These are phyloP conservation scores for Entonaema liquescens DNA, from an alignment of 495 filamentous ascomycete genomes.

Conservation along the genomic window DNA sequence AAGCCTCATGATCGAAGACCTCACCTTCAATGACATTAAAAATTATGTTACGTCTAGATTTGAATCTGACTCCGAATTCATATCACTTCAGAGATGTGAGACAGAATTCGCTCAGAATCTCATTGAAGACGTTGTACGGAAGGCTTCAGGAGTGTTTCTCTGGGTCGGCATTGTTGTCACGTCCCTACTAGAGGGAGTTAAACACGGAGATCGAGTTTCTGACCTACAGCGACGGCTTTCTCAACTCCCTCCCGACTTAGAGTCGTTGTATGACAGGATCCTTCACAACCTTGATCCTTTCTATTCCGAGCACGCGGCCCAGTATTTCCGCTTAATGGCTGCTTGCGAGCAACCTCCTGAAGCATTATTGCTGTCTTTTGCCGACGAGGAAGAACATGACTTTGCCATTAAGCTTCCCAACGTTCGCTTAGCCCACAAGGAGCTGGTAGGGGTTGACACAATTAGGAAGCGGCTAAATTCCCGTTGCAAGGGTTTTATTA, in stretches of 20 bases:
- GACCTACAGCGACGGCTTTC: constrained; percentile 35
- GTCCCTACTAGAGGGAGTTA: constrained; percentile 32
- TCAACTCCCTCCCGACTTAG: constrained; percentile 35
- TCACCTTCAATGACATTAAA: constrained; percentile 46
- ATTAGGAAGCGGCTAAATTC: too few species aligned
- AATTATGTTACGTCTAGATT: constrained; percentile 26
- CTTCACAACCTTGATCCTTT: constrained; percentile 2
- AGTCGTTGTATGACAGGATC: constrained; percentile 36
- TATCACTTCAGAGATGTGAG: too few species aligned
- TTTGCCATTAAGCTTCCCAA: neutral
- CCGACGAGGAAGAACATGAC: neutral
- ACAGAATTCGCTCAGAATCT: neutral
- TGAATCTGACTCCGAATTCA: neutral
- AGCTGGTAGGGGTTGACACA: too few species aligned
- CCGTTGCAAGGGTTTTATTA: too few species aligned
- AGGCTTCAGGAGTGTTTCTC: constrained; percentile 45
- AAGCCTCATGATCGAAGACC: constrained; percentile 44
- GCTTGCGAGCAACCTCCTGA: neutral
- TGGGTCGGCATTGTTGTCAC: constrained; percentile 47
- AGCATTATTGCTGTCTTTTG: neutral
- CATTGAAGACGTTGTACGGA: constrained; percentile 24
- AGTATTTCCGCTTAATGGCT: neutral
- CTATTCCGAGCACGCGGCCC: neutral
- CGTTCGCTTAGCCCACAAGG: too few species aligned
- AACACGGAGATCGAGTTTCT: constrained; percentile 30